These are phyloP conservation scores for Nitzschia sp. DNA, from an alignment of 108 stramenopile species.

Conservation along the genomic window DNA sequence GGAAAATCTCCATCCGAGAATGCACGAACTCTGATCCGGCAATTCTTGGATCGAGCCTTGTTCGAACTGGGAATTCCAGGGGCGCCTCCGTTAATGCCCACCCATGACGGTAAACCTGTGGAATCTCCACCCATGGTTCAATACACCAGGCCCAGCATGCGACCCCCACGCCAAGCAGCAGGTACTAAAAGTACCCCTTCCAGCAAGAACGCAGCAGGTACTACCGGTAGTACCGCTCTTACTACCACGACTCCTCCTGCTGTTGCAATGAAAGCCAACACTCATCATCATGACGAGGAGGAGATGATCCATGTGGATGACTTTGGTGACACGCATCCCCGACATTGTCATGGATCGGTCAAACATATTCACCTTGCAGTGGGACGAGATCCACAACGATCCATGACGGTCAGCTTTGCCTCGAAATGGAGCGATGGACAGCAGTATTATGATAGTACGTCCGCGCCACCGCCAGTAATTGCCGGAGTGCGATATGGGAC, in stretches of 20 bases:
- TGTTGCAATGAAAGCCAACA: neutral
- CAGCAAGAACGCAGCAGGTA: neutral
- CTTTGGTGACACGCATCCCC: slow-evolving; percentile 8
- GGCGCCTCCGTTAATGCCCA: too few species aligned
- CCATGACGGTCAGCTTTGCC: slow-evolving; percentile 45
- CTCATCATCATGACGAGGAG: neutral
- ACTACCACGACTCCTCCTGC: neutral
- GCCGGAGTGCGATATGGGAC: slow-evolving; percentile 37
- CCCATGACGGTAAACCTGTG: too few species aligned
- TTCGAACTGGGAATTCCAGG: neutral
- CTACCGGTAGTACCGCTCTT: neutral
- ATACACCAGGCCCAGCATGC: too few species aligned
- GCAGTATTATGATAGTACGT: too few species aligned
- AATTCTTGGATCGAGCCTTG: neutral
- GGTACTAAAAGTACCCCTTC: neutral
- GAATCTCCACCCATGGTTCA: too few species aligned
- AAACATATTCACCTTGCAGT: slow-evolving; percentile 48
- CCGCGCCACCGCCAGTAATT: neutral
- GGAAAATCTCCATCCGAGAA: neutral
- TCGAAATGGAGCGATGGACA: slow-evolving; percentile 5
- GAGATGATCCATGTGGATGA: neutral
- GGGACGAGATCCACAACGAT: slow-evolving; percentile 36
- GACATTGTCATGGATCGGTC: slow-evolving; percentile 24
- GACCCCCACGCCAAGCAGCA: too few species aligned
- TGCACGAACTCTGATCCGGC: neutral